These are phyloP conservation scores for Trichoderma guizhouense DNA, from an alignment of 2,329 filamentous ascomycete genomes.

Conservation along the genomic window DNA sequence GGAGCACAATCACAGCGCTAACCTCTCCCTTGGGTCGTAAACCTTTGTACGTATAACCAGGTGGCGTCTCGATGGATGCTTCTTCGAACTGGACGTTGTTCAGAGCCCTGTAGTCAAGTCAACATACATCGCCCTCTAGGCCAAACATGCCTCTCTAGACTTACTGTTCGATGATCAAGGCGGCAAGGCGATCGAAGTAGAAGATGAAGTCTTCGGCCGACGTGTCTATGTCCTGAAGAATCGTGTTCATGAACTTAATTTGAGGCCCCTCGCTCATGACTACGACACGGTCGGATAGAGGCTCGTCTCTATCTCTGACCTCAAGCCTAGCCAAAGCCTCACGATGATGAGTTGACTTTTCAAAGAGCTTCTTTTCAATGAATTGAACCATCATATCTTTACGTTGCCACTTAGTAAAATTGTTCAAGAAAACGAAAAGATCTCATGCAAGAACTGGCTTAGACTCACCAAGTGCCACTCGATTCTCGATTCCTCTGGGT, in stretches of 20 bases:
- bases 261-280: conserved; percentile 76
- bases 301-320: conserved; percentile 64
- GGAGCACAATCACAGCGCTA: conserved; percentile 82
- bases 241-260: conserved; percentile 82
- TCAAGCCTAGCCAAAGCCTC: conserved; percentile 75
- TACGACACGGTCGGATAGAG: conserved; percentile 71
- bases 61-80: conserved; percentile 65
- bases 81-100: conserved; percentile 71
- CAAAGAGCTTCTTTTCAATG: conserved; percentile 79
- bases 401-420: conserved; percentile 6
- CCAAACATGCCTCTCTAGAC: conserved; percentile 24
- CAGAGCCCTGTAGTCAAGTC: conserved; percentile 55
- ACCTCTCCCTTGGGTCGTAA: conserved; percentile 68
- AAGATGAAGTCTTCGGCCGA: conserved; percentile 90
- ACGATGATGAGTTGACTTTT: conserved; percentile 82
- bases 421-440: not conserved
- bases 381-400: conserved; percentile 89
- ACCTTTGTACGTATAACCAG: conserved; percentile 66
- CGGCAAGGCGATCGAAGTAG: conserved; percentile 87
- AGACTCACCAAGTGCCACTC: conserved; percentile 73
- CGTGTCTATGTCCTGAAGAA: conserved; percentile 77
- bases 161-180: conserved; percentile 77
- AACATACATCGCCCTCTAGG: not conserved
- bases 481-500: conserved; percentile 89
- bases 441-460: not conserved